These are phyloP conservation scores for Neurospora tetraspora DNA, from an alignment of 495 filamentous ascomycete genomes.

Conservation along the genomic window DNA sequence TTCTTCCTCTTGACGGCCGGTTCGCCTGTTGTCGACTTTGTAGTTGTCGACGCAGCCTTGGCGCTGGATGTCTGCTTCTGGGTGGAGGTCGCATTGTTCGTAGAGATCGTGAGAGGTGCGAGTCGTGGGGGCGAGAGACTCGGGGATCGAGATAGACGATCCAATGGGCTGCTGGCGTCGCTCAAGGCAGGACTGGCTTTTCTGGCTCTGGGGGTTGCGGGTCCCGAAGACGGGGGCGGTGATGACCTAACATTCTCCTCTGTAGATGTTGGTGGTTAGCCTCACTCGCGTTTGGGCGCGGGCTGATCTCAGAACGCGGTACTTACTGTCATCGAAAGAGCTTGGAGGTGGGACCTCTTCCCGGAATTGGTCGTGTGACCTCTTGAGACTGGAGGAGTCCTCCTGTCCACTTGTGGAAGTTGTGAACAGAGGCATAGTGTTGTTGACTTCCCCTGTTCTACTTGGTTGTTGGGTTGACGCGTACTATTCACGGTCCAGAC, in stretches of 20 bases:
- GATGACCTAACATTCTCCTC: slow-evolving; percentile 13
- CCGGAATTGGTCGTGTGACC: slow-evolving; percentile 26
- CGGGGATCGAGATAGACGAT: slow-evolving; percentile 19
- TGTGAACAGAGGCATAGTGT: slow-evolving; percentile 28
- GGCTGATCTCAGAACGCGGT: not conserved
- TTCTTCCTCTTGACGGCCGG: slow-evolving; percentile 41
- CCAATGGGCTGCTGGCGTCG: slow-evolving; percentile 25
- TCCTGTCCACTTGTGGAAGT: slow-evolving; percentile 29
- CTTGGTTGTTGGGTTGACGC: not conserved
- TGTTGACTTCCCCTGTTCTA: not conserved
- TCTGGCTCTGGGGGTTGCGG: slow-evolving; percentile 10
- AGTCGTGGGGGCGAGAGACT: slow-evolving; percentile 11
- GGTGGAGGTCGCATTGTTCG: slow-evolving; percentile 2
- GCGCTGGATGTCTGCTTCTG: slow-evolving; percentile 1
- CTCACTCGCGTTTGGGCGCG: not conserved
- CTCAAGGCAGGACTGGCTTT: slow-evolving; percentile 23
- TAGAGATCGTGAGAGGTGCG: not conserved
- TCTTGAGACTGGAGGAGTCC: slow-evolving; percentile 22
- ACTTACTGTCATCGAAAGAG: slow-evolving; percentile 14
- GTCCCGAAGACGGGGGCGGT: not conserved
- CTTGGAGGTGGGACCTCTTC: slow-evolving; percentile 4
- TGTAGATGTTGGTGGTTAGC: slow-evolving; percentile 1
- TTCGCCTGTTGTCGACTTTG: slow-evolving; percentile 8
- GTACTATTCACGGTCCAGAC: not conserved
- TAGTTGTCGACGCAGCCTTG: not conserved